Percentiles rank a stretch among this genome's conserved stretches.
Conservation (phyloP, 2,329 filamentous ascomycete species). For the Blumeriella jaapii region DNA sequence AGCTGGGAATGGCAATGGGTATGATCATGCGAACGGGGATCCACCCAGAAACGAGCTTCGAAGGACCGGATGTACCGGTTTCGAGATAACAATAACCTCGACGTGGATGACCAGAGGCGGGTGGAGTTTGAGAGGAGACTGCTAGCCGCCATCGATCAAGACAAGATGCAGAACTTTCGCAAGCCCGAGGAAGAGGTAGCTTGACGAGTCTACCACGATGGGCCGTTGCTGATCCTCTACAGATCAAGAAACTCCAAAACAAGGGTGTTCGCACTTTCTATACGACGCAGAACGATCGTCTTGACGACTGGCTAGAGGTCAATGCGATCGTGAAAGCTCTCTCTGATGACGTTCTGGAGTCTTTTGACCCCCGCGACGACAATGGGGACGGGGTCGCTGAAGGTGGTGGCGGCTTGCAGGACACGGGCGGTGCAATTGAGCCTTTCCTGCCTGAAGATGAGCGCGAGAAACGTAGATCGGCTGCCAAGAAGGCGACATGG, state of each 20-base stretch:
- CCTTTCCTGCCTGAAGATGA: slow-evolving; percentile 44
- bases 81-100: slow-evolving; percentile 12
- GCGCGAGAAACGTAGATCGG: slow-evolving; percentile 35
- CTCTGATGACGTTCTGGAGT: slow-evolving; percentile 48
- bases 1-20: not conserved
- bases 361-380: slow-evolving; percentile 42
- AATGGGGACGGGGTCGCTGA: slow-evolving; percentile 46
- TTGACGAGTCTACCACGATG: not conserved
- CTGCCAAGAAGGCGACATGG: slow-evolving; percentile 38
- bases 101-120: slow-evolving; percentile 17
- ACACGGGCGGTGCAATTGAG: slow-evolving; percentile 38
- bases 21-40: not conserved
- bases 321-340: slow-evolving; percentile 44
- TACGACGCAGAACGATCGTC: slow-evolving; percentile 38
- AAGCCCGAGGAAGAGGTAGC: slow-evolving; percentile 16
- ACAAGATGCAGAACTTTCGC: slow-evolving; percentile 12
- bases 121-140: slow-evolving; percentile 18
- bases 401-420: slow-evolving; percentile 37
- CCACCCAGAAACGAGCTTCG: slow-evolving; percentile 3
- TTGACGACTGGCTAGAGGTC: slow-evolving; percentile 48
- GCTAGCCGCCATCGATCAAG: slow-evolving; percentile 12
- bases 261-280: slow-evolving; percentile 44
- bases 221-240: not conserved
- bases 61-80: slow-evolving; percentile 19
- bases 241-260: slow-evolving; percentile 40